Evolutionary conservation across 2,329 filamentous ascomycete species (phyloP).

Genomic region (Trichophyton mentagrophytes): DNA sequence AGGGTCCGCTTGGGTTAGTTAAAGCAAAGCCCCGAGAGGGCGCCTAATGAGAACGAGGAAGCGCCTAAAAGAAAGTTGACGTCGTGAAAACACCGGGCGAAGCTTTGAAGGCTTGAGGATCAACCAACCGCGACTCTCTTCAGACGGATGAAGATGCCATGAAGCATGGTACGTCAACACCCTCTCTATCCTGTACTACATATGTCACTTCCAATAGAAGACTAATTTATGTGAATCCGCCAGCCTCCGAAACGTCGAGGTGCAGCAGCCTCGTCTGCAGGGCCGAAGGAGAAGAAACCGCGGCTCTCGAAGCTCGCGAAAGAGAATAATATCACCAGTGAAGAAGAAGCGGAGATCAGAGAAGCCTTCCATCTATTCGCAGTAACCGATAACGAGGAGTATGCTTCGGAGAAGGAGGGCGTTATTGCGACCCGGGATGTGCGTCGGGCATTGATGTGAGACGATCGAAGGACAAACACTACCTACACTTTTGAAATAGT

Average conservation of each 20-base stretch:
- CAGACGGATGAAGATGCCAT: background rate
- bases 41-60: background rate
- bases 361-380: constrained; percentile 81
- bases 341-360: constrained; percentile 78
- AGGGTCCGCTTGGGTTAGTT: background rate
- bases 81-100: background rate
- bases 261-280: constrained; percentile 19
- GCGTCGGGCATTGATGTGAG: constrained; percentile 58
- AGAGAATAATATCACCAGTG: constrained; percentile 71
- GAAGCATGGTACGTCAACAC: background rate
- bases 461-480: background rate
- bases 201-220: background rate
- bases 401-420: constrained; percentile 58
- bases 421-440: constrained; percentile 57
- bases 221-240: background rate
- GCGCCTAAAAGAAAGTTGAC: background rate
- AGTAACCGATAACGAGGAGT: constrained; percentile 38
- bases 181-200: background rate
- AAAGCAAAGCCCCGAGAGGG: background rate
- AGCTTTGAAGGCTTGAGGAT: background rate
- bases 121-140: background rate
- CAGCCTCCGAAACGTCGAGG: constrained; percentile 29
- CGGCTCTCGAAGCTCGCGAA: constrained; percentile 81
- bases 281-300: constrained; percentile 25
- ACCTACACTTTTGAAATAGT: too few relatives aligned